phyloP scores from a whole-genome alignment of 2,329 filamentous ascomycete genomes.

The Malbranchea cinnamomea region DNA sequence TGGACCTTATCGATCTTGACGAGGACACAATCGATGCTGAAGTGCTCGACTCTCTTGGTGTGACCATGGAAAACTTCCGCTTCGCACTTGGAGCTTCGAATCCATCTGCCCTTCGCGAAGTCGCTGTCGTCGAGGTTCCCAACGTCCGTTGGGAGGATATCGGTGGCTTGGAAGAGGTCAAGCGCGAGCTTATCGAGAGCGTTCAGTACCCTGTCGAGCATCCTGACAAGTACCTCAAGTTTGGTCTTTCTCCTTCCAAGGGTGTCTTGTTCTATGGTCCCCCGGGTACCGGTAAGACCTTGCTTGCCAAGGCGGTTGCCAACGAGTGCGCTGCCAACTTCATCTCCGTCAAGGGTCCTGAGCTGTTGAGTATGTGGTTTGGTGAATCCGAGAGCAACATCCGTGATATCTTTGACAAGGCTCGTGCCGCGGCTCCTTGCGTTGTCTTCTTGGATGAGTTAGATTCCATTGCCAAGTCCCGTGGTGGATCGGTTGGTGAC shows the following conservation, averaged over 20 bases:
- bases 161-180: slow-evolving; percentile 94
- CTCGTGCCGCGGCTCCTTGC: slow-evolving; percentile 90
- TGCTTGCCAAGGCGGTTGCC: slow-evolving; percentile 97
- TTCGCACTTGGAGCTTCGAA: slow-evolving; percentile 97
- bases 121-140: slow-evolving; percentile 96
- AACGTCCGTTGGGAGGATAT: slow-evolving; percentile 99
- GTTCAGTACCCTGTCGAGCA: slow-evolving; percentile 99
- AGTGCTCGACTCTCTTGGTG: slow-evolving; percentile 91
- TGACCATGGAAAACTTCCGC: slow-evolving; percentile 99
- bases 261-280: slow-evolving; percentile 98
- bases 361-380: slow-evolving; percentile 99
- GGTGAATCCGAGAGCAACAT: slow-evolving; percentile 99
- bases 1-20: slow-evolving; percentile 97
- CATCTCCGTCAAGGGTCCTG: slow-evolving; percentile 97
- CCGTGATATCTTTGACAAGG: slow-evolving; percentile 99
- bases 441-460: slow-evolving; percentile 98
- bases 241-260: slow-evolving; percentile 90
- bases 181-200: slow-evolving; percentile 97
- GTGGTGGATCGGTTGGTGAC: slow-evolving; percentile 91
- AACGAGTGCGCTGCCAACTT: slow-evolving; percentile 99
- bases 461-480: slow-evolving; percentile 98
- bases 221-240: slow-evolving; percentile 99
- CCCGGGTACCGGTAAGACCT: slow-evolving; percentile 98
- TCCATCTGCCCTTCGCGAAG: slow-evolving; percentile 94
- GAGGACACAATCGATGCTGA: slow-evolving; percentile 98